Evolutionary conservation across 108 stramenopile species (phyloP).

Genomic region (Asterionellopsis glacialis): DNA sequence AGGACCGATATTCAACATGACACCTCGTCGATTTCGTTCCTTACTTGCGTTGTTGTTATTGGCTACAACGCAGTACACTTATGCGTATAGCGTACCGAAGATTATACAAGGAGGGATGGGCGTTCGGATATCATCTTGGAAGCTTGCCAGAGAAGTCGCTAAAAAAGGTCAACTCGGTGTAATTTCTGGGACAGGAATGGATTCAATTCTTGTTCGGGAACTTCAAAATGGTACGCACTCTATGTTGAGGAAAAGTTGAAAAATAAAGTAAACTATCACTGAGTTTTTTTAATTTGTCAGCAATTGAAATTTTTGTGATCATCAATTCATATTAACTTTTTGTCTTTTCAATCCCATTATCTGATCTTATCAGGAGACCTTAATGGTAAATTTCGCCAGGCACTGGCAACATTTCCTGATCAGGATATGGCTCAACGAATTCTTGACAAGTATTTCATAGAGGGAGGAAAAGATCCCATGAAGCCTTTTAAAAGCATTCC

Average conservation of each 20-base stretch:
- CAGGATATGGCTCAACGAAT: constrained; percentile 34
- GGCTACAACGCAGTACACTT: not conserved
- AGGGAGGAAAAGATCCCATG: constrained; percentile 28
- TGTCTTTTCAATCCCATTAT: no score
- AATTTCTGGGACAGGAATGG: constrained; percentile 42
- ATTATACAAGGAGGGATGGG: constrained; percentile 53
- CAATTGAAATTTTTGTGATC: no score
- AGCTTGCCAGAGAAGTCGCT: constrained; percentile 38
- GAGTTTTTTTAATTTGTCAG: no score
- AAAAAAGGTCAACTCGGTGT: constrained; percentile 39
- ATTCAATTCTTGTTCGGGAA: constrained; percentile 33
- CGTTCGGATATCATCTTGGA: constrained; percentile 38
- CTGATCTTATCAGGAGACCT: constrained; percentile 9
- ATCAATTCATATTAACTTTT: no score
- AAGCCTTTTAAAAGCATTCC: constrained; percentile 36
- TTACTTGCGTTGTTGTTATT: not conserved
- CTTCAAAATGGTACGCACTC: constrained; percentile 29
- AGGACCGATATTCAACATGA: no score
- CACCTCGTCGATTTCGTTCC: not conserved
- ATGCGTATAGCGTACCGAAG: constrained; percentile 4
- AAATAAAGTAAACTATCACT: no score
- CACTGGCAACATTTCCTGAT: constrained; percentile 40
- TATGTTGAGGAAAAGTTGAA: no score
- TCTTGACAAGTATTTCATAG: constrained; percentile 37
- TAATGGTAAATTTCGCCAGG: constrained; percentile 32